Percentiles rank a stretch among this genome's conserved stretches.
Conservation (phyloP, 371 early-diverging fungal species). For the Catenaria anguillulae region DNA sequence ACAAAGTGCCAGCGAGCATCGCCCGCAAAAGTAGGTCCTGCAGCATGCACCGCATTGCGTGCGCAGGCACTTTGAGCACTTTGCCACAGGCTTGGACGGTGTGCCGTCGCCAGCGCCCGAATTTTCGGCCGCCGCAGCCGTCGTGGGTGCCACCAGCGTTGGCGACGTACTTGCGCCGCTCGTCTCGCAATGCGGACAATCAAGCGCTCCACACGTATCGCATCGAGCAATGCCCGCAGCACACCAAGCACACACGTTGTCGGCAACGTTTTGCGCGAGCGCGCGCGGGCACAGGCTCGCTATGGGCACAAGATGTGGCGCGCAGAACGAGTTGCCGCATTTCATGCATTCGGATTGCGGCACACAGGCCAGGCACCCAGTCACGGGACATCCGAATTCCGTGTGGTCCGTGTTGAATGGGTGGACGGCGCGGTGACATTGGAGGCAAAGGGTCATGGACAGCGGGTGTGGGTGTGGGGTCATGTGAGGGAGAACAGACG, state of each 20-base stretch:
- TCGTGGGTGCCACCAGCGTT: too few species aligned
- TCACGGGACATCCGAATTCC: not conserved
- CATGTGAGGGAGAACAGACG: not conserved
- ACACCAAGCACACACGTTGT: not conserved
- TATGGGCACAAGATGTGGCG: not conserved
- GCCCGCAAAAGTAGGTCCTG: not conserved
- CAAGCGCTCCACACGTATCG: not conserved
- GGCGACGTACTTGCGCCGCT: not conserved
- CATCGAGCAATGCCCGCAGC: not conserved
- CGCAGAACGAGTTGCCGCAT: not conserved
- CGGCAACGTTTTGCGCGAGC: not conserved
- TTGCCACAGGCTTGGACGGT: not conserved
- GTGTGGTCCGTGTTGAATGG: not conserved
- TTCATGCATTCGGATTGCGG: not conserved
- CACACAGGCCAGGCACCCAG: not conserved
- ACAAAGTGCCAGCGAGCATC: not conserved
- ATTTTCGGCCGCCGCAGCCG: too few species aligned
- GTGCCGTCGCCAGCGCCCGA: not conserved
- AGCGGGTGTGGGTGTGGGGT: constrained; percentile 3
- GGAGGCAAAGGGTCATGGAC: not conserved
- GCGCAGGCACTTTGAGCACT: too few species aligned
- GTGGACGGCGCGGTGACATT: not conserved
- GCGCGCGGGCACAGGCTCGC: not conserved
- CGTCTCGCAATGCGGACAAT: not conserved
- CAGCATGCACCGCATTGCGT: not conserved